phyloP scores from a whole-genome alignment of 2,329 filamentous ascomycete species.

The Venturia aucupariae region DNA sequence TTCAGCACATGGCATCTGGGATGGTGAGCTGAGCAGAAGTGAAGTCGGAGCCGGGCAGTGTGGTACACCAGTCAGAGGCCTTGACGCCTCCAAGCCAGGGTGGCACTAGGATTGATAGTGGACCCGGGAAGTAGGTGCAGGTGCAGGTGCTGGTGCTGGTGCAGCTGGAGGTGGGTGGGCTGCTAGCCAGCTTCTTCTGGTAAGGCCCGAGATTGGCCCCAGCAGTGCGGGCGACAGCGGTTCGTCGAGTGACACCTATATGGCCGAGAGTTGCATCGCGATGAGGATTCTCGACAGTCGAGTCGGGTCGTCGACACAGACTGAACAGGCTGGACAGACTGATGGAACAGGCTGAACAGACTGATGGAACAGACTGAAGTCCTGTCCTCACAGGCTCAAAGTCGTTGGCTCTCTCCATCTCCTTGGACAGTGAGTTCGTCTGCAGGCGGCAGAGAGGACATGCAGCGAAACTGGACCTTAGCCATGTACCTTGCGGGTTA shows the following conservation, averaged over 20 bases:
- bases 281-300: background rate
- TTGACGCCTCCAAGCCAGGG: background rate
- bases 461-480: background rate
- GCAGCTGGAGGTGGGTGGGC: too few relatives aligned
- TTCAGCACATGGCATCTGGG: background rate
- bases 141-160: too few relatives aligned
- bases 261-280: too few relatives aligned
- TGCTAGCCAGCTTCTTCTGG: background rate
- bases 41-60: background rate
- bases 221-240: background rate
- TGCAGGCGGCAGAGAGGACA: background rate
- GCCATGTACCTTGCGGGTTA: background rate
- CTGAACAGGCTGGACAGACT: too few relatives aligned
- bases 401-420: too few relatives aligned
- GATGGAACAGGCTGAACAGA: too few relatives aligned
- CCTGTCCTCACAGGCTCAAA: too few relatives aligned
- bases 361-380: too few relatives aligned
- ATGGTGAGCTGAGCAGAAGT: background rate
- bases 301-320: too few relatives aligned
- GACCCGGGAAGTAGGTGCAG: background rate
- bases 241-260: constrained; percentile 7
- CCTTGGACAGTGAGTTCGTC: too few relatives aligned
- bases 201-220: background rate
- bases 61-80: background rate
- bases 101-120: background rate